phyloP scores from a whole-genome alignment of 2,329 filamentous ascomycete species.

The Fusarium sambucinum region DNA sequence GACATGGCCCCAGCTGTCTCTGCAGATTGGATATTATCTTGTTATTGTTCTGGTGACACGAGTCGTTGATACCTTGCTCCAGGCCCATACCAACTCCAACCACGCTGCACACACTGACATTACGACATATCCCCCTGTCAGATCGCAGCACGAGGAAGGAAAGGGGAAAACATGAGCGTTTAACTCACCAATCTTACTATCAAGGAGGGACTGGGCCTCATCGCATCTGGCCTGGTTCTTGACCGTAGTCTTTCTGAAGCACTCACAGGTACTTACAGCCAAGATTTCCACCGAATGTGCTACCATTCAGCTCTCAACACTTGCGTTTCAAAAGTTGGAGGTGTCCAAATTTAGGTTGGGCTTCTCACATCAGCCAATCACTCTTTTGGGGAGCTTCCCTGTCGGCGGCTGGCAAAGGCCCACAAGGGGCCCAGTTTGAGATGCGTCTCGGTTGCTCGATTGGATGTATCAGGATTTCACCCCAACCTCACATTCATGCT shows the following conservation, averaged over 20 bases:
- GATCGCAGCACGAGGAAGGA: conserved; percentile 8
- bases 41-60: conserved; percentile 22
- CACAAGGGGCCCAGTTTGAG: conserved; percentile 46
- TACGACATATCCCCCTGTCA: conserved; percentile 14
- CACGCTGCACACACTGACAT: background rate
- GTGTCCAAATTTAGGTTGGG: conserved; percentile 52
- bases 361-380: conserved; percentile 53
- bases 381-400: conserved; percentile 46
- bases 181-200: conserved; percentile 47
- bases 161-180: conserved; percentile 33
- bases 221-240: conserved; percentile 13
- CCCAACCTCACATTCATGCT: conserved; percentile 44
- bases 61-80: conserved; percentile 7
- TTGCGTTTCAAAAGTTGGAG: conserved; percentile 49
- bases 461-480: conserved; percentile 38
- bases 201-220: conserved; percentile 36
- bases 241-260: background rate
- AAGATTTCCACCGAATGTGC: conserved; percentile 33
- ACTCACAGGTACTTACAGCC: conserved; percentile 9
- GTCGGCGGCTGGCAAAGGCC: conserved; percentile 45
- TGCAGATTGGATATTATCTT: conserved; percentile 10
- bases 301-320: conserved; percentile 43
- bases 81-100: conserved; percentile 6
- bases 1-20: conserved; percentile 10
- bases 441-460: conserved; percentile 40